Conservation (phyloP, 345 rosid species). For the Hibiscus tridactylites region DNA sequence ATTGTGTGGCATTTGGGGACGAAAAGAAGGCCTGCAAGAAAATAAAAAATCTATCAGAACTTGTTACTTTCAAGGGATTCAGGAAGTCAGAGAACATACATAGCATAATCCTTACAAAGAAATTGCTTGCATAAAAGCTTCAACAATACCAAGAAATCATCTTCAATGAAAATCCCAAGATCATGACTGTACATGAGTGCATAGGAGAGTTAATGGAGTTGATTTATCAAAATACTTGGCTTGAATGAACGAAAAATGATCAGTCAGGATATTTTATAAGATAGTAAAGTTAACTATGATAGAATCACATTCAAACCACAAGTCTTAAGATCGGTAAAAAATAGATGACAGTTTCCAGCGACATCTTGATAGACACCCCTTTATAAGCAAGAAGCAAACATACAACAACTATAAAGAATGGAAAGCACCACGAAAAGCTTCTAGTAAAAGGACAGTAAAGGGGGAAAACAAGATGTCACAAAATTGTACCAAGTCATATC, state of each 20-base stretch:
- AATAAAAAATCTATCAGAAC: neutral
- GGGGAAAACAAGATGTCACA: neutral
- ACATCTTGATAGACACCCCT: neutral
- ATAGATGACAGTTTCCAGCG: neutral
- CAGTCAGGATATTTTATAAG: neutral
- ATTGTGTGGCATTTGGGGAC: constrained; percentile 28
- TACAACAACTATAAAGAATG: neutral
- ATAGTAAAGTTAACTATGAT: neutral
- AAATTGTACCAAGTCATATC: neutral
- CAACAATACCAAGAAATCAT: neutral
- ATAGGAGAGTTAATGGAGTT: neutral
- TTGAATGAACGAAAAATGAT: neutral
- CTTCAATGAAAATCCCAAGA: neutral
- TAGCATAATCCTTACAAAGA: neutral
- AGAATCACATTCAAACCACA: neutral
- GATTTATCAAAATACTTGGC: neutral
- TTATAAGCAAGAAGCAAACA: neutral
- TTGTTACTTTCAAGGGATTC: neutral
- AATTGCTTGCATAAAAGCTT: neutral
- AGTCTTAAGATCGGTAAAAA: neutral
- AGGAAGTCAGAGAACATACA: neutral
- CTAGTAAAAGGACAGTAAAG: neutral
- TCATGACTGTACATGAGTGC: too few species aligned
- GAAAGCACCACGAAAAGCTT: neutral
- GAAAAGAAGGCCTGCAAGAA: constrained; percentile 35